Base-by-base conservation (phyloP, 768 basidiomycete genomes). In the Boletus subparvulus region DNA sequence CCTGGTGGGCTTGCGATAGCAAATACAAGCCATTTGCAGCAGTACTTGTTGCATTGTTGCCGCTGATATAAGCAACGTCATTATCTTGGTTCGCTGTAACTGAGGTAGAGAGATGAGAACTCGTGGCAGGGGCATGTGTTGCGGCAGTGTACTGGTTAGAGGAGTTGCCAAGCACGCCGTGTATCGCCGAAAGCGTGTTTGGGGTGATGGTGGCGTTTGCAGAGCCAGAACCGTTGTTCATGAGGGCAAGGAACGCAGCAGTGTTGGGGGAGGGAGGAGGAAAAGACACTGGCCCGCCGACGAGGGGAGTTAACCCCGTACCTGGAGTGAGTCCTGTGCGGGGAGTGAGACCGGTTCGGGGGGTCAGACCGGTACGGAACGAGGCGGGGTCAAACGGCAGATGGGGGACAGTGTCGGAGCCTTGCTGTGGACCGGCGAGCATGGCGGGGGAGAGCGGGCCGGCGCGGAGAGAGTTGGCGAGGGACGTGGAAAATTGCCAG, bases 381-480 rank as follows among this genome's bases (percentile, higher is more conserved):
- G 79, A 75, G 61, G 81, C 65, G 40, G 87, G 84, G 67, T 94
- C 92, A 69, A 92, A 95, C 48, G 73, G 73, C 4, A 72, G 58
- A 46, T 73, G 71, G 45, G 71, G 59, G 24, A 71, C 65, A n/a
- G 66, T 64, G 69, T 65, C 79, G 35, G 73, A 74, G 50, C 75
- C 62, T 46, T 78, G 79, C 69, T 85, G 86, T 4, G 94, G 95
- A 10, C 90, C 96, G 28, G 92, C 85, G 57, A 97, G 87, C 92
- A 98, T 96, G 52, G 96, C 94, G 32, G 96, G 96, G 6, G 92
- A 94, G 52, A 98, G 86, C 1, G 96, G 96, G 5, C 95, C 96
- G 0, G 94, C 83, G 45, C 96, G 86, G 35, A 98, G 84, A 3
- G 92, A 94, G 72, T 89, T 89, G 42, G 79, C 73, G 47, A 87